Evolutionary conservation across 2,329 filamentous ascomycete species (phyloP).

Genomic region (Trematosphaeria pertusa): DNA sequence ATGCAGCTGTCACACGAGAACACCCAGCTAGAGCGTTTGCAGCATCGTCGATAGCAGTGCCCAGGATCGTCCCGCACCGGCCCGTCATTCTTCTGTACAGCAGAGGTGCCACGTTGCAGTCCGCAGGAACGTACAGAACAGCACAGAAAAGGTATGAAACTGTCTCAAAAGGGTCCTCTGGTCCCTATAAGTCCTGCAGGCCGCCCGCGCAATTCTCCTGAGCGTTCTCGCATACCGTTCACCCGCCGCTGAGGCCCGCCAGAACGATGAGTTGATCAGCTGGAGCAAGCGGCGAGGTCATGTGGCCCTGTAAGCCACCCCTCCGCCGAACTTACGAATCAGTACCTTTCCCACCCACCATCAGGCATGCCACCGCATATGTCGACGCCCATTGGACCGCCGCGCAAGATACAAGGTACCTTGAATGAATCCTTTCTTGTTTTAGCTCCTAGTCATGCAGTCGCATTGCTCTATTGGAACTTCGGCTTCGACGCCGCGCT

Average conservation of each 20-base stretch:
- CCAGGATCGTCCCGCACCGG: slow-evolving; percentile 48
- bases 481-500: slow-evolving; percentile 36
- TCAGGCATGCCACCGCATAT: slow-evolving; percentile 25
- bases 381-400: slow-evolving; percentile 47
- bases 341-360: slow-evolving; percentile 46
- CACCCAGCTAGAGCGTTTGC: slow-evolving; percentile 26
- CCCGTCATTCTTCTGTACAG: slow-evolving; percentile 41
- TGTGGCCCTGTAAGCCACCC: slow-evolving; percentile 49
- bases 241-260: slow-evolving; percentile 20
- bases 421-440: slow-evolving; percentile 43
- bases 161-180: slow-evolving; percentile 26
- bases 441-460: slow-evolving; percentile 47
- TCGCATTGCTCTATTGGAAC: slow-evolving; percentile 40
- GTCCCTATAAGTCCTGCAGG: slow-evolving; percentile 42
- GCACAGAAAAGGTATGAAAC: slow-evolving; percentile 32
- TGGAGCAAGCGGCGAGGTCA: slow-evolving; percentile 39
- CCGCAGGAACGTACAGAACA: slow-evolving; percentile 38
- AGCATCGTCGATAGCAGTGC: slow-evolving; percentile 33
- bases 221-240: no score
- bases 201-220: slow-evolving; percentile 15
- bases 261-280: slow-evolving; percentile 45
- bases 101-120: slow-evolving; percentile 48
- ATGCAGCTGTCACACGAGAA: slow-evolving; percentile 29
- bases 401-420: slow-evolving; percentile 41
- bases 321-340: slow-evolving; percentile 44